These are phyloP conservation scores for Fusarium albidum DNA, from an alignment of 2,329 filamentous ascomycete species.

Conservation along the genomic window DNA sequence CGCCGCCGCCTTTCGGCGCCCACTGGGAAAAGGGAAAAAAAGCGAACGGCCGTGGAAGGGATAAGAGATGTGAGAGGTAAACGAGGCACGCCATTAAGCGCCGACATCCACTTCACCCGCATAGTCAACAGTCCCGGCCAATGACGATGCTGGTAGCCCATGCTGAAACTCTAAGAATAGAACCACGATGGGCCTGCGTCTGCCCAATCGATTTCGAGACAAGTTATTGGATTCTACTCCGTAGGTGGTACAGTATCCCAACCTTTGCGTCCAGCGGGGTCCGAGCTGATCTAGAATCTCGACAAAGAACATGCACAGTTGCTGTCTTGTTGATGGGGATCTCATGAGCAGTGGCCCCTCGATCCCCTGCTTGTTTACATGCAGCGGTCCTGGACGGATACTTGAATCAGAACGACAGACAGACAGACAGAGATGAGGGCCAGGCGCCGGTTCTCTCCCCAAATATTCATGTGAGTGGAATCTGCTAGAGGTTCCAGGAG, in stretches of 20 bases:
- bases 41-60: constrained; percentile 16
- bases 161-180: constrained; percentile 39
- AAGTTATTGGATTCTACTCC: too few species aligned
- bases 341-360: too few species aligned
- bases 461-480: background rate
- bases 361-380: too few species aligned
- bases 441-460: background rate
- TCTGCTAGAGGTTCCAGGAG: background rate
- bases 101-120: constrained; percentile 37
- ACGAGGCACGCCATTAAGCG: constrained; percentile 38
- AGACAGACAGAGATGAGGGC: too few species aligned
- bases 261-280: constrained; percentile 31
- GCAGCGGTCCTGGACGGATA: too few species aligned
- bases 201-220: constrained; percentile 19
- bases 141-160: constrained; percentile 17
- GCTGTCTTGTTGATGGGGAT: background rate
- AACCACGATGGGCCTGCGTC: constrained; percentile 19
- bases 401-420: too few species aligned
- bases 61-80: constrained; percentile 32
- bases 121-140: constrained; percentile 29
- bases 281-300: constrained; percentile 11
- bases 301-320: background rate
- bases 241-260: too few species aligned
- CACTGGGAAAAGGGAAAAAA: background rate
- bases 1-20: background rate